Base-by-base conservation (phyloP, 2,329 filamentous ascomycete genomes). In the Fusarium sp. region DNA sequence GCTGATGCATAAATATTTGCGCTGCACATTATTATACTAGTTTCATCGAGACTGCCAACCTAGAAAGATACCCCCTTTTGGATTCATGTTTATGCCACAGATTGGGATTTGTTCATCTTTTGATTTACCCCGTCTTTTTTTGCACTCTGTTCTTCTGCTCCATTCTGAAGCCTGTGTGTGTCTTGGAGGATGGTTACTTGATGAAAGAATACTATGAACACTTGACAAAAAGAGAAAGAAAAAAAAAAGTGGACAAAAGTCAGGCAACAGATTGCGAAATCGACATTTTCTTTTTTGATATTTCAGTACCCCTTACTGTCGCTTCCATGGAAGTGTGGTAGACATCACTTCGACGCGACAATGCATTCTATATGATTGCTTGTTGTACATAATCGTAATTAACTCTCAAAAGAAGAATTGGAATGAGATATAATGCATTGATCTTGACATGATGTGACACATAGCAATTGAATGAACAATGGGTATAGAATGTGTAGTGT, bases 61-160 rank as follows among this genome's bases (percentile, higher is more conserved):
- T 79, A 80, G 78, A 81, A 80, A 81, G 80, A 81, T 81, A 81
- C 80, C 80, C 80, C 80, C 80, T 73, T 73, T 77, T 81, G 75
- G 74, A 78, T 77, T 76, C 74, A 75, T 71, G 75, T 71, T 76
- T 63, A 71, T 68, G 64, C 68, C 63, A 70, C 73, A 72, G 71
- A 77, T 68, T 76, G 72, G 63, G 68, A 75, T 67, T 68, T 60
- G 44, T 65, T 62, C 52, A 51, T 47, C 30, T 55, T 46, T 64
- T 63, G 40, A 63, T 70, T 58, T 27, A 25, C 45, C 54, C 22
- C 43, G 32, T 60, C 51, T 66, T 57, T 65, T 27, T 27, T 59
- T 72, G 58, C 68, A 45, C 52, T 63, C 50, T 47, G 57, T 67
- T 59, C 52, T 56, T 66, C 50, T 40, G 55, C 44, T 59, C 46